Conservation (phyloP, 2,329 filamentous ascomycete genomes). For the Microcyclosporella mali region DNA sequence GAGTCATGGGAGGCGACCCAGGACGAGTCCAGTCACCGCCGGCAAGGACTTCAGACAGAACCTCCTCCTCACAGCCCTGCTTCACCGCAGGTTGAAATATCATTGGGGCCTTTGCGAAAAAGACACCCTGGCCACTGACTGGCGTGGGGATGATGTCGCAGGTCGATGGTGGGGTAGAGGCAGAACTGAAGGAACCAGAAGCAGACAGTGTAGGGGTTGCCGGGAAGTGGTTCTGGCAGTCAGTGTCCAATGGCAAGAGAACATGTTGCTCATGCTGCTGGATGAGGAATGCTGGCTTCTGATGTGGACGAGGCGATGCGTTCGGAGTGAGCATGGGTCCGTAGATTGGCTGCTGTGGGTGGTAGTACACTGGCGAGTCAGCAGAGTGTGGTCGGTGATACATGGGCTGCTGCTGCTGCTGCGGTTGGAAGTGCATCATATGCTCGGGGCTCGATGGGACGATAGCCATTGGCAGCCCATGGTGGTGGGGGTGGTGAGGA, state of each 20-base stretch:
- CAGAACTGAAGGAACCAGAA: constrained; percentile 74
- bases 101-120: constrained; percentile 24
- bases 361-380: constrained; percentile 32
- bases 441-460: constrained; percentile 43
- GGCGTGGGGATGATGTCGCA: constrained; percentile 76
- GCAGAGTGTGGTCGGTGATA: constrained; percentile 32
- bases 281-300: constrained; percentile 65
- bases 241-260: constrained; percentile 59
- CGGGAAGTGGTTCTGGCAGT: constrained; percentile 67
- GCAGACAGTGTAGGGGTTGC: constrained; percentile 82
- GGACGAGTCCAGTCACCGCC: constrained; percentile 69
- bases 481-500: constrained; percentile 40
- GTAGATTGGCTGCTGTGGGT: constrained; percentile 44
- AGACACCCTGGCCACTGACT: constrained; percentile 58
- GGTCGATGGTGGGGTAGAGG: constrained; percentile 74
- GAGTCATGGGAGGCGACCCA: constrained; percentile 79
- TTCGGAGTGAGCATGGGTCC: constrained; percentile 64
- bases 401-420: constrained; percentile 34
- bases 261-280: constrained; percentile 1
- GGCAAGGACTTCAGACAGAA: constrained; percentile 65
- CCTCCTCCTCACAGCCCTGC: constrained; percentile 63
- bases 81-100: constrained; percentile 58
- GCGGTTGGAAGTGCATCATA: constrained; percentile 52
- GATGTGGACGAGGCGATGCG: constrained; percentile 66
- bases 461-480: constrained; percentile 42